Evolutionary conservation across 108 stramenopile genomes (phyloP).

Genomic region (Epithemia pelagica): DNA sequence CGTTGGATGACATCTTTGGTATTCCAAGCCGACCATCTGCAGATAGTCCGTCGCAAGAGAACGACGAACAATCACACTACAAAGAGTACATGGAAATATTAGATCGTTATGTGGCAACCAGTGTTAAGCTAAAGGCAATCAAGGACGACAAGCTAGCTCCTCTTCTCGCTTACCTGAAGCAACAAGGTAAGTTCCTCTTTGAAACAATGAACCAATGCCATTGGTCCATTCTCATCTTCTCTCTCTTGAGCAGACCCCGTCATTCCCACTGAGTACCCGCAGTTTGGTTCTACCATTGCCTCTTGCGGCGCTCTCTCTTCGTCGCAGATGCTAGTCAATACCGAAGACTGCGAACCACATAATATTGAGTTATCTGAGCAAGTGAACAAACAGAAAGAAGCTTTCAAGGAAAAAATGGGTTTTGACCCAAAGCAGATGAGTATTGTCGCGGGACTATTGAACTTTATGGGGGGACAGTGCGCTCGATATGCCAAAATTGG

Average conservation of each 20-base stretch:
- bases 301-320: not conserved
- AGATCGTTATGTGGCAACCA: not conserved
- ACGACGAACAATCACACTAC: not conserved
- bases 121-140: not conserved
- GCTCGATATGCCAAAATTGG: conserved; percentile 35
- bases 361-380: too few relatives aligned
- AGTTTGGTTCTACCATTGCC: not conserved
- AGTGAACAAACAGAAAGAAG: not conserved
- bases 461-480: conserved; percentile 46
- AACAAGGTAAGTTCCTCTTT: not conserved
- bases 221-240: not conserved
- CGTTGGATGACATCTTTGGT: not conserved
- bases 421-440: not conserved
- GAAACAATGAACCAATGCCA: too few relatives aligned
- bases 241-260: not conserved
- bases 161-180: not conserved
- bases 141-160: not conserved
- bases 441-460: conserved; percentile 10
- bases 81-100: not conserved
- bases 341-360: too few relatives aligned
- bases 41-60: not conserved
- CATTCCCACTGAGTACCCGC: not conserved
- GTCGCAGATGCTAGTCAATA: too few relatives aligned
- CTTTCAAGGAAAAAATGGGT: conserved; percentile 1
- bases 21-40: not conserved